These are phyloP conservation scores for Chlorella sp. DNA, from an alignment of 139 green algal species.

Conservation along the genomic window DNA sequence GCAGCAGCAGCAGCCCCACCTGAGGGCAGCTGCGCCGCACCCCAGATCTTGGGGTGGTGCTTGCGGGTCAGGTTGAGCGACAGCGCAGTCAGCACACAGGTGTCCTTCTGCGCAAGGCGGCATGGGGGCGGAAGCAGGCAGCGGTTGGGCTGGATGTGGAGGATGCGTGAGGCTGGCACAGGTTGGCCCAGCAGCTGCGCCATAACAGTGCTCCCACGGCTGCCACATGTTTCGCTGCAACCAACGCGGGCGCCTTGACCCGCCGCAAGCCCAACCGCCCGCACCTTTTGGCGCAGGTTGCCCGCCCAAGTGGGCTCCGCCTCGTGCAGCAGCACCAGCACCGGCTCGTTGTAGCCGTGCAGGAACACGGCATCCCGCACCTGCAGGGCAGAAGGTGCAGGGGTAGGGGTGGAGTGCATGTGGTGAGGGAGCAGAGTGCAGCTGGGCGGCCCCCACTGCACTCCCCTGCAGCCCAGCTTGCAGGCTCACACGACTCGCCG, in stretches of 20 bases:
- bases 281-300: slow-evolving; percentile 50
- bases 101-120: slow-evolving; percentile 71
- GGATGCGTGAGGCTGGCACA: too few species aligned
- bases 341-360: slow-evolving; percentile 91
- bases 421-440: neutral
- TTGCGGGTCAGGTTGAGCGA: slow-evolving; percentile 81
- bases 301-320: slow-evolving; percentile 85
- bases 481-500: too few species aligned
- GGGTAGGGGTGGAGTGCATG: too few species aligned
- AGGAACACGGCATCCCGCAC: slow-evolving; percentile 85
- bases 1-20: neutral
- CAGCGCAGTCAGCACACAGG: slow-evolving; percentile 78
- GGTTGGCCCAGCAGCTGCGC: too few species aligned
- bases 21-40: slow-evolving; percentile 67
- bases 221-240: too few species aligned
- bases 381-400: slow-evolving; percentile 36
- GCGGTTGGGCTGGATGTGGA: too few species aligned
- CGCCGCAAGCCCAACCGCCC: too few species aligned
- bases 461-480: too few species aligned
- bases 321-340: slow-evolving; percentile 92
- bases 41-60: slow-evolving; percentile 86
- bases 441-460: too few species aligned
- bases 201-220: too few species aligned
- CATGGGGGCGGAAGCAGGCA: neutral
- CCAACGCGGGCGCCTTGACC: too few species aligned